Percentiles rank a stretch among this genome's conserved stretches.
Conservation (phyloP, 2,329 filamentous ascomycete genomes). For the Cladophialophora yegresii region DNA sequence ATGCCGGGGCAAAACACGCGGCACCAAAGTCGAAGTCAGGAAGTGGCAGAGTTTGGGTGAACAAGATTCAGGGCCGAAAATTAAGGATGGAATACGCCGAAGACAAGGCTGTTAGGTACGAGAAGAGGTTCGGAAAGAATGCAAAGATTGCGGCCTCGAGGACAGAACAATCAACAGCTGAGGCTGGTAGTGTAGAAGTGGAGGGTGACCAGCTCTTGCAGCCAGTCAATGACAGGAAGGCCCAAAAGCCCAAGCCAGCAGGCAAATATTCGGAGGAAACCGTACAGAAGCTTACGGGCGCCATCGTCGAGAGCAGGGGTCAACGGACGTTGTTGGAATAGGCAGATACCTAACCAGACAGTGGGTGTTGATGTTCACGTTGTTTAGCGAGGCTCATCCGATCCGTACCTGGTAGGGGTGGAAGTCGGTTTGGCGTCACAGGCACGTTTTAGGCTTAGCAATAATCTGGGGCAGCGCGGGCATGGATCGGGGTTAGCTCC, state of each 20-base stretch:
- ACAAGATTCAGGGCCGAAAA: slow-evolving; percentile 74
- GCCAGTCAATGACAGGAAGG: slow-evolving; percentile 5
- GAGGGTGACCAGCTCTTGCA: slow-evolving; percentile 8
- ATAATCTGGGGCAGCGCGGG: slow-evolving; percentile 15
- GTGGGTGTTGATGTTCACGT: slow-evolving; percentile 1
- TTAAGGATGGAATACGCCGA: slow-evolving; percentile 92
- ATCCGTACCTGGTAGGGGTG: background rate
- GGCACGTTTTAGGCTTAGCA: slow-evolving; percentile 8
- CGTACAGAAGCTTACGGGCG: slow-evolving; percentile 69
- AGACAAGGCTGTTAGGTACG: slow-evolving; percentile 83
- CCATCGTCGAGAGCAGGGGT: slow-evolving; percentile 74
- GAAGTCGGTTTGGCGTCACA: background rate
- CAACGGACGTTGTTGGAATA: slow-evolving; percentile 78
- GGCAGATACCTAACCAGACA: background rate
- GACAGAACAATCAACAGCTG: slow-evolving; percentile 39
- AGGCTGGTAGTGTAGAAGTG: slow-evolving; percentile 43
- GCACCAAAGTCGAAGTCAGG: slow-evolving; percentile 50
- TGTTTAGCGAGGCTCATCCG: background rate
- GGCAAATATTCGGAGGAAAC: slow-evolving; percentile 54
- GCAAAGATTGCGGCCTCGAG: slow-evolving; percentile 46
- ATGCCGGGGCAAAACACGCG: slow-evolving; percentile 49
- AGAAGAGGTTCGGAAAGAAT: slow-evolving; percentile 87
- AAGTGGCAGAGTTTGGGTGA: slow-evolving; percentile 76
- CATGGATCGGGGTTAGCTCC: background rate
- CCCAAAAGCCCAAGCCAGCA: slow-evolving; percentile 41